Evolutionary conservation across 208 protist species (phyloP), one percentile per base, ranked within the genome.

Genomic region (Wallacemonas sp.): DNA sequence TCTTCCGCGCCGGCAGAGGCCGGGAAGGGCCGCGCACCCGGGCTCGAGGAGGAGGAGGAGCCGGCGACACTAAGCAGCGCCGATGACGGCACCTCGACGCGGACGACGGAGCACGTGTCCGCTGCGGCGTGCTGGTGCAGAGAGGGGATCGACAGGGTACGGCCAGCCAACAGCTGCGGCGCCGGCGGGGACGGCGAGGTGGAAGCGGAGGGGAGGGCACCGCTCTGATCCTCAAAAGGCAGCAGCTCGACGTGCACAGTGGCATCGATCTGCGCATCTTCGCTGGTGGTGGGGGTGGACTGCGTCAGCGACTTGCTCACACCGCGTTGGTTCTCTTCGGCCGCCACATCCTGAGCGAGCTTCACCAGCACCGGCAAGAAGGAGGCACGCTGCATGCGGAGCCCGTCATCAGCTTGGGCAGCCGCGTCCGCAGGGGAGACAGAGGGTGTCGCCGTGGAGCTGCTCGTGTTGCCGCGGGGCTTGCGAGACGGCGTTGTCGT

Each of bases 331-430:
- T n/a, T 48, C 24, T 73, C 66, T 5, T 74, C 66, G 38, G 44
- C 49, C 0, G 60, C 66, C 8, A 63, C 70, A 17, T 81, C 77
- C 19, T 49, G 14, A 9, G 76, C 54, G 24, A 84, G 55, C 74
- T 87, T 73, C 33, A 93, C 57, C 70, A 93, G 60, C 23, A 93
- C 74, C 19, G 87, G 82, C 16, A 91, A 44, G 60, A 84, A 80
- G 0, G 81, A 60, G 5, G 70, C 61, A 2, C 54, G 68, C 61
- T 83, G 77, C 4, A 68, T 46, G 38, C 63, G 68, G 19, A 64
- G 60, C 21, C 56, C 32, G n/a, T 70, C 46, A 24, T 54, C 52
- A 11, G 46, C 52, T 1, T 62, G 48, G 27, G 48, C 29, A 38
- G 65, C 60, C 19, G 52, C 47, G 34, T 46, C 43, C 46, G 36